phyloP scores from a whole-genome alignment of 2,329 filamentous ascomycete genomes.

The Fonsecaea nubica region DNA sequence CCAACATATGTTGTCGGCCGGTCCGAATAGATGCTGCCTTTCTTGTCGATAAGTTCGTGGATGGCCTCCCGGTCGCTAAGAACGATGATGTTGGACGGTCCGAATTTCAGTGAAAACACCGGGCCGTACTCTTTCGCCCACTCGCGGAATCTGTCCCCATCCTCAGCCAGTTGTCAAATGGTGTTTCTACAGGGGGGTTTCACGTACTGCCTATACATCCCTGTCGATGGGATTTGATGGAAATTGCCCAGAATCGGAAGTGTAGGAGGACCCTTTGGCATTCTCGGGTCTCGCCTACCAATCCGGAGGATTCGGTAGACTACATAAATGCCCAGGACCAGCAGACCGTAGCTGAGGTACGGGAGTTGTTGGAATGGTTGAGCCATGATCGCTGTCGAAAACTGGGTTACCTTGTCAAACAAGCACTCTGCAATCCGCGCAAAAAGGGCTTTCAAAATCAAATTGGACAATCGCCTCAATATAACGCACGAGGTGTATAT shows the following conservation, averaged over 20 bases:
- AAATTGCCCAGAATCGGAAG: slow-evolving; percentile 52
- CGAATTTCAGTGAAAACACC: slow-evolving; percentile 52
- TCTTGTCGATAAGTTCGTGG: slow-evolving; percentile 21
- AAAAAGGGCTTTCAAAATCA: too few relatives aligned
- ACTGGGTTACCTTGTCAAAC: too few relatives aligned
- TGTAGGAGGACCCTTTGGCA: slow-evolving; percentile 47
- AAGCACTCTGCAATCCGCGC: too few relatives aligned
- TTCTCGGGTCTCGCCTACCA: slow-evolving; percentile 16
- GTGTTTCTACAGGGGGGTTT: neutral
- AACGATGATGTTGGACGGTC: slow-evolving; percentile 43
- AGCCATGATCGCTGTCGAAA: too few relatives aligned
- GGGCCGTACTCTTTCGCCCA: slow-evolving; percentile 46
- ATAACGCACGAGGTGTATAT: too few relatives aligned
- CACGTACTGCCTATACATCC: slow-evolving; percentile 41
- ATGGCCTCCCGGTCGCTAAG: slow-evolving; percentile 18
- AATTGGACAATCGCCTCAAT: too few relatives aligned
- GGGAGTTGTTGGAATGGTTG: too few relatives aligned
- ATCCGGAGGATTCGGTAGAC: slow-evolving; percentile 18
- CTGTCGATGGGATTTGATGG: slow-evolving; percentile 51
- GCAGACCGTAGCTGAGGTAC: neutral
- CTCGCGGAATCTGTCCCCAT: slow-evolving; percentile 17
- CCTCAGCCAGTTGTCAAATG: too few relatives aligned
- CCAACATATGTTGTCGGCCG: slow-evolving; percentile 15
- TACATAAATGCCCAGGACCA: neutral
- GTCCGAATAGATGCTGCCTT: slow-evolving; percentile 20